Evolutionary conservation across 2,329 filamentous ascomycete species (phyloP), one percentile per base, ranked within the genome.

Genomic region (Hymenoscyphus infarciens): DNA sequence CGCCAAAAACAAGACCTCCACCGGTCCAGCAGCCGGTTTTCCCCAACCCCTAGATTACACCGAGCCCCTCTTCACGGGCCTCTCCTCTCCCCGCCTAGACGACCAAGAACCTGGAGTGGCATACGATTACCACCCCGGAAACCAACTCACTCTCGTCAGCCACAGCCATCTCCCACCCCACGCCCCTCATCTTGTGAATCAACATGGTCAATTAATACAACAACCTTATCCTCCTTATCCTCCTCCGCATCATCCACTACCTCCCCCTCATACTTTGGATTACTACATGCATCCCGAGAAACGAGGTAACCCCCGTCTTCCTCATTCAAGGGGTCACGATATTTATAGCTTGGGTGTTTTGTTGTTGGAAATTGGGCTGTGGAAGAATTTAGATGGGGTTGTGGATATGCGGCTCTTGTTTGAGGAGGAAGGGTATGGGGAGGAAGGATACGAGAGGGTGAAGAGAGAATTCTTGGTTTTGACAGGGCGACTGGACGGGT

Each of bases 301-400:
- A 57, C 62, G 68, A 8, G 66, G 62, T 61, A 65, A 68, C 35
- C 67, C 64, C 0, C n/a, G 53, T 0, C 45, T 67, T 25, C 69
- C 72, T 2, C 77, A 76, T 67, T 74, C 73, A 38, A 72, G 75
- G 62, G 73, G 72, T 22, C 76, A 76, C 65, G 78, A 79, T 66
- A 75, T 79, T 29, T 80, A 80, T 72, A 80, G 77, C 61, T 73
- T 84, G 2, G 82, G 81, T 1, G 75, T 82, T 4, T 73, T 83
- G 2, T 74, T 83, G 7, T 74, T 82, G 5, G 81, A 83, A 71
- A 79, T 83, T 49, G 79, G 80, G 2, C 70, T 80, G n/a, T 81
- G 80, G 78, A 78, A 79, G 64, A 69, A 74, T 49, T 67, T 81
- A 22, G 74, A 77, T 65, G 67, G 56, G 13, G 2, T 69, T 19